Evolutionary conservation across 768 basidiomycete species (phyloP), one percentile per base, ranked within the genome.

Genomic region (Leccinum pellstonianum): DNA sequence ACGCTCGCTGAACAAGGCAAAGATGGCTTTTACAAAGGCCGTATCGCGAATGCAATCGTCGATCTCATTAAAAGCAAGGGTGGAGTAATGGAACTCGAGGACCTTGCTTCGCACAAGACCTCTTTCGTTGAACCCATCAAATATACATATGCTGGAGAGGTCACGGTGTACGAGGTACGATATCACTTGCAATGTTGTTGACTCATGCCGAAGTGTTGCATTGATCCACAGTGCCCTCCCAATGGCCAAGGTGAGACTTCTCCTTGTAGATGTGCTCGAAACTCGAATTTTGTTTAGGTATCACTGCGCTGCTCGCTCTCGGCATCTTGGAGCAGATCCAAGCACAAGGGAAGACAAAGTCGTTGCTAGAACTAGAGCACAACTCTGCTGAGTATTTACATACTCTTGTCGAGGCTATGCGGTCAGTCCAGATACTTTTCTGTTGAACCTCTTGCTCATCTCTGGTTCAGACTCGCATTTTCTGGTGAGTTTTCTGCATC

Each of bases 81-180:
- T 17, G 97, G 97, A 19, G 83, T 95, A 8, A 95, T 99, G 95
- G 89, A 88, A 53, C 81, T 98, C 12, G 86, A 89, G n/a, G 97
- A 99, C 72, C 84, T 99, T 43, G 90, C 89, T n/a, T 79, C 81
- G 50, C 95, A 97, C 69, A 75, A 82, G 53, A 86, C 91, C 0
- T 78, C 86, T 4, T 83, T 92, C 41, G 91, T 98, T 17, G 85
- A 94, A 61, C 96, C 97, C 2, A 95, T 98, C 77, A 87, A 85
- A 58, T 96, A 96, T 71, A 93, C 89, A 2, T 98, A 92, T 66
- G 88, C 81, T 19, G 79, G 81, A 8, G 90, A 94, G 59, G 89
- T 98, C 7, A 93, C 94, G 0, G 79, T 98, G 0, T 93, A 93
- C 72, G 96, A 99, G 83, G 94, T 91, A 65, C 61, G 79, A 25